Evolutionary conservation across 257 asterid species (phyloP).

Genomic region (Striga asiatica): DNA sequence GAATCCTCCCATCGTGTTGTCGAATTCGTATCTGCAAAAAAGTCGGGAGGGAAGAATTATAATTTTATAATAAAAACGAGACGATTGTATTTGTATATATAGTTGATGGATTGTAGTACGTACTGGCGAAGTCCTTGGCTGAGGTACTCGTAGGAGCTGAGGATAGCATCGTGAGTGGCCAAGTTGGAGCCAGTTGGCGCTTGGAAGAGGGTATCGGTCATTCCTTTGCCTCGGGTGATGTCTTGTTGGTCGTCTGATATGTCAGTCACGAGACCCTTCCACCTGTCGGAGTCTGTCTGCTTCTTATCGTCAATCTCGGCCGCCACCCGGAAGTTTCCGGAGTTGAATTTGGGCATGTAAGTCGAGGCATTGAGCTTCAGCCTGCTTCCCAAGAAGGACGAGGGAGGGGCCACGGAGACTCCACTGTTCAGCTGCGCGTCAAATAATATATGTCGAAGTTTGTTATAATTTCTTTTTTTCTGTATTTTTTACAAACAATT

Average conservation of each 20-base stretch:
- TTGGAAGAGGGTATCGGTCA: conserved; percentile 42
- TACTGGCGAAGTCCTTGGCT: conserved; percentile 33
- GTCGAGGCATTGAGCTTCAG: conserved; percentile 19
- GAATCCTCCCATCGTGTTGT: conserved; percentile 33
- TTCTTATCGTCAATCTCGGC: conserved; percentile 22
- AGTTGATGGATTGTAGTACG: too few relatives aligned
- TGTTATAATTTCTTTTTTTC: too few relatives aligned
- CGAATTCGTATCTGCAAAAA: conserved; percentile 28
- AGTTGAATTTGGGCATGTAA: conserved; percentile 4
- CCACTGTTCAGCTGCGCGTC: conserved; percentile 40
- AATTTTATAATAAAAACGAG: too few relatives aligned
- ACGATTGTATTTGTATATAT: too few relatives aligned
- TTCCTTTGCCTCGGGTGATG: conserved; percentile 46
- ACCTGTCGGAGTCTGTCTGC: conserved; percentile 30
- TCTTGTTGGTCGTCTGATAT: conserved; percentile 53
- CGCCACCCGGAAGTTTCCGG: conserved; percentile 21
- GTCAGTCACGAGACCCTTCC: conserved; percentile 35
- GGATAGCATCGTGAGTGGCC: conserved; percentile 48
- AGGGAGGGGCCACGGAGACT: conserved; percentile 24
- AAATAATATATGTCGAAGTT: too few relatives aligned
- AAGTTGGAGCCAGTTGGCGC: conserved; percentile 43
- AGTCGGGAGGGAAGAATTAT: too few relatives aligned
- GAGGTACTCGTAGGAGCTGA: conserved; percentile 47
- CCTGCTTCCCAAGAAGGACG: conserved; percentile 33
- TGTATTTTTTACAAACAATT: too few relatives aligned